These are phyloP conservation scores for Stagonosporopsis vannaccii DNA, from an alignment of 2,329 filamentous ascomycete genomes.

Conservation along the genomic window DNA sequence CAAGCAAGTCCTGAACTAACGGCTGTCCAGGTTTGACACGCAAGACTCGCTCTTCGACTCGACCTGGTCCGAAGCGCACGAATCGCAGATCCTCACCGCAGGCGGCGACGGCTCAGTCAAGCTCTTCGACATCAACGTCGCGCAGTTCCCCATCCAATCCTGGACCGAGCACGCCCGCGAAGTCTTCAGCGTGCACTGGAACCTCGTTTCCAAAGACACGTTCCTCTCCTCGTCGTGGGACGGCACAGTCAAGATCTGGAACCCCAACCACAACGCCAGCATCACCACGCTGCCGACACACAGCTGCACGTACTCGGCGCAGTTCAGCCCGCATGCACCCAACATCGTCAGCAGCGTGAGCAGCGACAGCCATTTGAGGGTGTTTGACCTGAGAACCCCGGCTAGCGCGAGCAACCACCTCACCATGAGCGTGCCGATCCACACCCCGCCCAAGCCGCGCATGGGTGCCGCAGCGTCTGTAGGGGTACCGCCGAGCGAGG, in stretches of 20 bases:
- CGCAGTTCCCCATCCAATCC: slow-evolving; percentile 85
- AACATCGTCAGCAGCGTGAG: slow-evolving; percentile 86
- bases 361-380: slow-evolving; percentile 84
- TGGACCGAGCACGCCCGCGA: slow-evolving; percentile 95
- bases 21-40: slow-evolving; percentile 79
- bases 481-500: slow-evolving; percentile 73
- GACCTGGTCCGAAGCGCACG: slow-evolving; percentile 94
- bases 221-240: slow-evolving; percentile 96
- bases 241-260: slow-evolving; percentile 95
- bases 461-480: slow-evolving; percentile 51
- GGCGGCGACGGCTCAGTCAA: slow-evolving; percentile 95
- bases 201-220: slow-evolving; percentile 85
- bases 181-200: slow-evolving; percentile 93
- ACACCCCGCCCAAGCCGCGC: slow-evolving; percentile 67
- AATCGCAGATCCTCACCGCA: slow-evolving; percentile 88
- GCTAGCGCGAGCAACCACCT: slow-evolving; percentile 88
- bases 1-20: slow-evolving; percentile 2
- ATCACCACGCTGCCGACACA: slow-evolving; percentile 88
- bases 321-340: slow-evolving; percentile 88
- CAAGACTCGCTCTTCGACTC: slow-evolving; percentile 97
- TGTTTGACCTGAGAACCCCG: slow-evolving; percentile 92
- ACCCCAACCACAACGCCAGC: slow-evolving; percentile 75
- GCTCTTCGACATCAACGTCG: slow-evolving; percentile 83
- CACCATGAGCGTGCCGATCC: slow-evolving; percentile 81
- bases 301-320: slow-evolving; percentile 91